Evolutionary conservation across 2,329 filamentous ascomycete species (phyloP).

Genomic region (Hymenoscyphus repandus): DNA sequence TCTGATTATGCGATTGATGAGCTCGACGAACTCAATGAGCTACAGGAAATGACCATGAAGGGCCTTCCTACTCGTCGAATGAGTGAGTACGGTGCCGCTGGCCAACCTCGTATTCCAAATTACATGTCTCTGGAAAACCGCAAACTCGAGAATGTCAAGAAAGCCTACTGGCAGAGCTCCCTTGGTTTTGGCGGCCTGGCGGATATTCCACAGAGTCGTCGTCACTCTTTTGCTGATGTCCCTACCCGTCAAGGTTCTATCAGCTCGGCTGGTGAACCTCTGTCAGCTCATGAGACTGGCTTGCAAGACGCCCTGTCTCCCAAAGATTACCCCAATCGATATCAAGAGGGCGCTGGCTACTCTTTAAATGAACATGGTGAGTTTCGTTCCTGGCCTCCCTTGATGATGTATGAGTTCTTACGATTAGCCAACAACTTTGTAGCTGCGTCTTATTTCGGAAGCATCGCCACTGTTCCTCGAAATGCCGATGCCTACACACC

Average conservation of each 20-base stretch:
- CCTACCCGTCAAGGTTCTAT: slow-evolving; percentile 60
- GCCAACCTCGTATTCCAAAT: slow-evolving; percentile 28
- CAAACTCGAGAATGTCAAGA: slow-evolving; percentile 61
- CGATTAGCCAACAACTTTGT: slow-evolving; percentile 19
- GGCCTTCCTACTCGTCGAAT: slow-evolving; percentile 31
- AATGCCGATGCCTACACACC: slow-evolving; percentile 19
- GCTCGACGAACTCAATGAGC: slow-evolving; percentile 56
- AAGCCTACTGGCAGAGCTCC: slow-evolving; percentile 66
- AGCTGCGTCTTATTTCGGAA: slow-evolving; percentile 32
- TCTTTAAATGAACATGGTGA: slow-evolving; percentile 32
- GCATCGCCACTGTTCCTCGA: slow-evolving; percentile 22
- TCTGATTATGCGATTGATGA: slow-evolving; percentile 71
- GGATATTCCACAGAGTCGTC: slow-evolving; percentile 66
- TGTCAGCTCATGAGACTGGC: slow-evolving; percentile 32
- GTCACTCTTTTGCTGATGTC: slow-evolving; percentile 73
- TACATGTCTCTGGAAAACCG: slow-evolving; percentile 50
- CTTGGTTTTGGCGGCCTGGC: slow-evolving; percentile 57
- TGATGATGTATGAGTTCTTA: slow-evolving; percentile 1
- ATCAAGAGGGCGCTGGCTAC: slow-evolving; percentile 27
- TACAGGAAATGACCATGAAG: slow-evolving; percentile 29
- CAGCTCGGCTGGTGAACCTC: slow-evolving; percentile 52
- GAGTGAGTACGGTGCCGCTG: slow-evolving; percentile 31
- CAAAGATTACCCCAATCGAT: slow-evolving; percentile 27
- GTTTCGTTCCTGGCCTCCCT: slow-evolving; percentile 9
- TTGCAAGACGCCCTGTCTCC: slow-evolving; percentile 27